A percentile compares a stretch with the other conserved stretches of the same genome.
phyloP scores from a whole-genome alignment of 768 basidiomycete genomes.

The Tricholoma saponaceum region DNA sequence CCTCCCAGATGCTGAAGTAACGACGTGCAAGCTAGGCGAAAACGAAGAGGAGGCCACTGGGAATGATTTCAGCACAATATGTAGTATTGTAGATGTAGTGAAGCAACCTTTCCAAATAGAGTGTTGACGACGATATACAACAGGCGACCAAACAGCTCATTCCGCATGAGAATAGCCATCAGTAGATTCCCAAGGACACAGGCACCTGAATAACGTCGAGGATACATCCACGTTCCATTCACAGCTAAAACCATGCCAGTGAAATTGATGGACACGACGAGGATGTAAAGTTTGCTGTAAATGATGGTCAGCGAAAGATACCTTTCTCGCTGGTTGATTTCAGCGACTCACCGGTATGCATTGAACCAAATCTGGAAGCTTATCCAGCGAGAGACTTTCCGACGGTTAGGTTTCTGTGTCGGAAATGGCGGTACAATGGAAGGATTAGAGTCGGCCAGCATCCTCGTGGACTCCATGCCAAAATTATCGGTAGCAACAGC shows the following conservation, averaged over 20 bases:
- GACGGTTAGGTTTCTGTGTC: constrained; percentile 39
- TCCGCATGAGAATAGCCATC: too few species aligned
- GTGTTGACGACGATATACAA: constrained; percentile 67
- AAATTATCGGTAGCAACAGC: too few species aligned
- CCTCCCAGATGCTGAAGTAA: constrained; percentile 74
- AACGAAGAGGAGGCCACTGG: constrained; percentile 73
- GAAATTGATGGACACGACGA: constrained; percentile 58
- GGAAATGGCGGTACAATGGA: too few species aligned
- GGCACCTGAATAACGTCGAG: too few species aligned
- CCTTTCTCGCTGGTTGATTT: neutral
- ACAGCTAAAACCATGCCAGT: constrained; percentile 58
- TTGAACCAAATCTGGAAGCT: constrained; percentile 67
- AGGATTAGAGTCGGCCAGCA: too few species aligned
- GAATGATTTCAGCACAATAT: constrained; percentile 6
- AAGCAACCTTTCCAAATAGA: constrained; percentile 58
- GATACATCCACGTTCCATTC: constrained; percentile 65
- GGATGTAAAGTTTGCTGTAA: constrained; percentile 63
- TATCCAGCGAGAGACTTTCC: constrained; percentile 54
- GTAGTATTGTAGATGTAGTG: neutral
- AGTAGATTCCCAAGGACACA: too few species aligned
- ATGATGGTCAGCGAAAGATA: constrained; percentile 2
- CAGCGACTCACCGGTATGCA: constrained; percentile 55
- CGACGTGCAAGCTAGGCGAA: constrained; percentile 68
- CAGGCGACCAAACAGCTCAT: constrained; percentile 65
- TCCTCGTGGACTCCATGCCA: too few species aligned